Evolutionary conservation across 2,329 filamentous ascomycete species (phyloP).

Genomic region (Fusarium sp.): DNA sequence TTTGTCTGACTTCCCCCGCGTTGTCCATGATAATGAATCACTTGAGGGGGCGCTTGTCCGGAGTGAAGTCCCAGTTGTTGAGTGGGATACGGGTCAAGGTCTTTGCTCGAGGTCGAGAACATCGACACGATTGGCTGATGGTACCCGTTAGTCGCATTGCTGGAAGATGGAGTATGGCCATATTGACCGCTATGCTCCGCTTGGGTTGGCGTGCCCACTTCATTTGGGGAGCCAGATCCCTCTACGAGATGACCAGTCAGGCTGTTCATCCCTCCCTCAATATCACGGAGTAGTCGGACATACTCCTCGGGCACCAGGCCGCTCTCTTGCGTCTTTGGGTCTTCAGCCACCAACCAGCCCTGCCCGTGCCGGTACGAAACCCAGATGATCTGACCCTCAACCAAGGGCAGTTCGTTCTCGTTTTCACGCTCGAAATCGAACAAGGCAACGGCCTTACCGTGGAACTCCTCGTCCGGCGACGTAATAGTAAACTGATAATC

Average conservation of each 20-base stretch:
- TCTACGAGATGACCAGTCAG: conserved; percentile 74
- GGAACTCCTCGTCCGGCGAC: conserved; percentile 96
- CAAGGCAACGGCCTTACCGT: conserved; percentile 93
- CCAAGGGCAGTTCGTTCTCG: conserved; percentile 92
- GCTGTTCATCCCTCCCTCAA: conserved; percentile 89
- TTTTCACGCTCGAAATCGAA: conserved; percentile 97
- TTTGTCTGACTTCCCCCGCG: conserved; percentile 77
- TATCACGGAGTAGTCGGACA: conserved; percentile 90
- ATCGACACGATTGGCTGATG: conserved; percentile 78
- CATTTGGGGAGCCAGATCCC: conserved; percentile 66
- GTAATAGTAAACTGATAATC: conserved; percentile 97
- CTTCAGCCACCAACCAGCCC: conserved; percentile 97
- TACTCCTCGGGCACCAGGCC: conserved; percentile 97
- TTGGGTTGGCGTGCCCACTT: conserved; percentile 74
- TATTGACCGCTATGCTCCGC: conserved; percentile 66
- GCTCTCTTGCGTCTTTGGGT: conserved; percentile 93
- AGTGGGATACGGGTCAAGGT: conserved; percentile 77
- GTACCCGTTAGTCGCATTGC: conserved; percentile 71
- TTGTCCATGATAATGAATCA: conserved; percentile 77
- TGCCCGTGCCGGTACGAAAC: conserved; percentile 97
- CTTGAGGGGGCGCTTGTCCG: conserved; percentile 75
- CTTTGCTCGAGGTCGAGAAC: conserved; percentile 79
- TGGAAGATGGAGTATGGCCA: conserved; percentile 64
- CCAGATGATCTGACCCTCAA: conserved; percentile 96
- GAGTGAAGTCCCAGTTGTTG: conserved; percentile 74